Evolutionary conservation across 495 filamentous ascomycete species (phyloP).

Genomic region (Annulohypoxylon bovei): DNA sequence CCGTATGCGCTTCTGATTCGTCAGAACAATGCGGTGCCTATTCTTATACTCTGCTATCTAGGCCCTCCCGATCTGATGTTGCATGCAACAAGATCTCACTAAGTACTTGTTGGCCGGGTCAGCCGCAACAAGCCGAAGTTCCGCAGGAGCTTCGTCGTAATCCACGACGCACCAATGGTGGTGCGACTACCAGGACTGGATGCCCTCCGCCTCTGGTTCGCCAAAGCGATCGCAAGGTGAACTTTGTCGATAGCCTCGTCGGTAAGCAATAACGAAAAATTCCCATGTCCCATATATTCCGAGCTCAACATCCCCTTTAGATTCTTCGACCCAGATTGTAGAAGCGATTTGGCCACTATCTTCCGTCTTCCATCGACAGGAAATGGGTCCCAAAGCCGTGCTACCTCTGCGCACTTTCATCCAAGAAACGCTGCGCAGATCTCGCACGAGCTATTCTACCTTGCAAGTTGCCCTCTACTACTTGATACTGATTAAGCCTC

Average conservation of each 20-base stretch:
- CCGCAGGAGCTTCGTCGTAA: conserved; percentile 79
- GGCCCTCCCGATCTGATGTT: conserved; percentile 15
- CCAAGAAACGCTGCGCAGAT: conserved; percentile 93
- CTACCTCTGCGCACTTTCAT: conserved; percentile 94
- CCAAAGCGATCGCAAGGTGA: conserved; percentile 92
- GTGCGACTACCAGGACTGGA: conserved; percentile 64
- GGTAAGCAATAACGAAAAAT: conserved; percentile 72
- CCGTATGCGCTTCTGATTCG: conserved; percentile 57
- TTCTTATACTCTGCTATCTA: conserved; percentile 24
- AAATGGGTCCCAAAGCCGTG: conserved; percentile 71
- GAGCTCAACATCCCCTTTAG: conserved; percentile 62
- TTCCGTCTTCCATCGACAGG: conserved; percentile 65
- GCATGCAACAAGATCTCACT: conserved; percentile 18
- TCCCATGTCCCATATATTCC: conserved; percentile 30
- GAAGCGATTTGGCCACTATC: conserved; percentile 96
- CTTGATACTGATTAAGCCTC: conserved; percentile 89
- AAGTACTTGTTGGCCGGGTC: conserved; percentile 37
- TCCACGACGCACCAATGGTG: conserved; percentile 75
- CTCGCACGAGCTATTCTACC: conserved; percentile 95
- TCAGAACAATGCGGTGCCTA: conserved; percentile 56
- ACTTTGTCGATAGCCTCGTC: conserved; percentile 97
- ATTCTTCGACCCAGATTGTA: conserved; percentile 96
- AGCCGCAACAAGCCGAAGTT: conserved; percentile 56
- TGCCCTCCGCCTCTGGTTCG: conserved; percentile 85
- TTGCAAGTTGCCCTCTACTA: conserved; percentile 97